These are phyloP conservation scores for Cubamyces sp. DNA, from an alignment of 768 basidiomycete species.

Conservation along the genomic window DNA sequence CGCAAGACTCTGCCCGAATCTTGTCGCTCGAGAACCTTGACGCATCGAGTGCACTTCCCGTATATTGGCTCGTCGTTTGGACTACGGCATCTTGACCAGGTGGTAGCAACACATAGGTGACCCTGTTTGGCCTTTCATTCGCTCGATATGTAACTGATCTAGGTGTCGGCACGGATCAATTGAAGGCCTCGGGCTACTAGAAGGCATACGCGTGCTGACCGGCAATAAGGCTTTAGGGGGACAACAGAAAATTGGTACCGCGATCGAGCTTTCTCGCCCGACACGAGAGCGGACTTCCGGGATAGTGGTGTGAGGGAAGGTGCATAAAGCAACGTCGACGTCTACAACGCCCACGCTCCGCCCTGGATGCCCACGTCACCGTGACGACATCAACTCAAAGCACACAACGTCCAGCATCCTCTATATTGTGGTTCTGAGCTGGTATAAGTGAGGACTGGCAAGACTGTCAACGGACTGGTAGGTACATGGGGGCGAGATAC, in stretches of 20 bases:
- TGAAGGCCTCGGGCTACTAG: neutral
- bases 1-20: too few species aligned
- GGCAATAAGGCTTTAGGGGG: neutral
- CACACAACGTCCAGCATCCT: too few species aligned
- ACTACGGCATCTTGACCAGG: neutral
- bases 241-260: neutral
- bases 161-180: neutral
- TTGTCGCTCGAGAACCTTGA: too few species aligned
- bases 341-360: neutral
- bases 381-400: too few species aligned
- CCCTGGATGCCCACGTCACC: neutral
- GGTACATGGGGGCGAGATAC: too few species aligned
- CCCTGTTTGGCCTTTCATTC: neutral
- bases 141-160: too few species aligned
- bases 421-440: too few species aligned
- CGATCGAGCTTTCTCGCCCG: neutral
- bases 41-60: too few species aligned
- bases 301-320: too few species aligned
- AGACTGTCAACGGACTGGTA: too few species aligned
- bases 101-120: neutral
- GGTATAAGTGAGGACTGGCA: too few species aligned
- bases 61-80: neutral
- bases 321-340: neutral
- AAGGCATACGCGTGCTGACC: neutral
- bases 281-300: neutral